Percentiles rank a stretch among this genome's conserved stretches.
These are phyloP conservation scores for Malbranchea zuffiana DNA, from an alignment of 2,329 filamentous ascomycete species.

Conservation along the genomic window DNA sequence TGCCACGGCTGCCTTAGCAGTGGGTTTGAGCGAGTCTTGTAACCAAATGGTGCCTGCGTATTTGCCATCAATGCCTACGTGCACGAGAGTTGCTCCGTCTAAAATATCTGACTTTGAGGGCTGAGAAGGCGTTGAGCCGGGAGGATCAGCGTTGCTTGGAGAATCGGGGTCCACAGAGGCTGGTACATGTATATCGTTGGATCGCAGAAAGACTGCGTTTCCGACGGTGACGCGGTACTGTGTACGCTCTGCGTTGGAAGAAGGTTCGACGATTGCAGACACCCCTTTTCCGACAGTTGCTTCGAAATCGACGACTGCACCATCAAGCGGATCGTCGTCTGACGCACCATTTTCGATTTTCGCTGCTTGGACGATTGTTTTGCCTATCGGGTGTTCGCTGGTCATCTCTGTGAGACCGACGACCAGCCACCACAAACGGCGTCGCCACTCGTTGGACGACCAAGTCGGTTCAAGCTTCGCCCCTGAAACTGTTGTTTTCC, in stretches of 20 bases:
- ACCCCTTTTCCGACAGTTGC: conserved; percentile 77
- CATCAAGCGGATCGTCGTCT: conserved; percentile 63
- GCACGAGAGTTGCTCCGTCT: conserved; percentile 78
- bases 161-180: conserved; percentile 30
- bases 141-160: conserved; percentile 18
- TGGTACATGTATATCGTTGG: conserved; percentile 51
- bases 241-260: conserved; percentile 52
- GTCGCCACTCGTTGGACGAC: conserved; percentile 56
- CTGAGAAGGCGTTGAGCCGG: conserved; percentile 19
- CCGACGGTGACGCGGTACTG: conserved; percentile 75
- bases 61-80: conserved; percentile 70
- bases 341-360: conserved; percentile 64
- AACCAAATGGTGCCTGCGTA: conserved; percentile 78
- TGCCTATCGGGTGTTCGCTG: conserved; percentile 93
- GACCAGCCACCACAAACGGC: conserved; percentile 85
- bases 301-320: conserved; percentile 74
- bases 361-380: conserved; percentile 66
- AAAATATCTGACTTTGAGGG: conserved; percentile 26
- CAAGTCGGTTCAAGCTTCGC: conserved; percentile 57
- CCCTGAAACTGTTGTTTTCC: conserved; percentile 85
- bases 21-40: conserved; percentile 82
- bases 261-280: conserved; percentile 68
- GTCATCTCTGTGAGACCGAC: conserved; percentile 91
- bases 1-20: conserved; percentile 66
- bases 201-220: conserved; percentile 65